phyloP scores from a whole-genome alignment of 306 rosid species.

The Hippophae rhamnoides region DNA sequence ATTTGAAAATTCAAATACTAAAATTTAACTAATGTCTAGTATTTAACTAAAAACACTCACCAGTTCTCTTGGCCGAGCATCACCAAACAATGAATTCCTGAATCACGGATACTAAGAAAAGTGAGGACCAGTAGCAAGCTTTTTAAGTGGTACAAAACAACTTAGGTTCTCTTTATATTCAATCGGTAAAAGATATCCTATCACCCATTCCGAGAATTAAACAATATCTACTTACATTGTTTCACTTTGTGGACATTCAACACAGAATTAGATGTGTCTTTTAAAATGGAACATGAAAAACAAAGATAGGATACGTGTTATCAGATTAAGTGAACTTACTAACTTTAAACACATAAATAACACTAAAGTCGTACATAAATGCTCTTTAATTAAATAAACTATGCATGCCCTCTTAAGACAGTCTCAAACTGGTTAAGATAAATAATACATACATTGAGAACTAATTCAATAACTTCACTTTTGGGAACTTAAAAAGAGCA shows the following conservation, averaged over 20 bases:
- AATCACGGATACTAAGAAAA: conserved; percentile 15
- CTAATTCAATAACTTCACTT: no score
- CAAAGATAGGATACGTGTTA: not conserved
- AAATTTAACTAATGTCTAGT: not conserved
- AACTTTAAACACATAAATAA: not conserved
- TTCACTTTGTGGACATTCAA: not conserved
- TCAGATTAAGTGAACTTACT: not conserved
- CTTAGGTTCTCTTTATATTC: not conserved
- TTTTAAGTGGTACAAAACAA: not conserved
- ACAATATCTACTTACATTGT: not conserved
- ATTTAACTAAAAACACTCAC: conserved; percentile 31
- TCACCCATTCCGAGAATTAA: not conserved
- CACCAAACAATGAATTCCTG: conserved; percentile 89
- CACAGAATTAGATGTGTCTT: not conserved
- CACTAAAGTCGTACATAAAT: not conserved
- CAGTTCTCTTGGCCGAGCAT: conserved; percentile 95
- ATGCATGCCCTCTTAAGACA: not conserved
- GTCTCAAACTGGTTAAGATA: no score
- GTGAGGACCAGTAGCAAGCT: conserved; percentile 6
- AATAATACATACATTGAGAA: no score
- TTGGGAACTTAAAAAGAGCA: no score
- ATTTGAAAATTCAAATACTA: not conserved
- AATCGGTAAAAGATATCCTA: no score
- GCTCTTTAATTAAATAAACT: not conserved
- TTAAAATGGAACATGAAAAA: not conserved